A percentile compares a stretch with the other conserved stretches of the same genome.
These are phyloP conservation scores for Sherardia arvensis DNA, from an alignment of 257 asterid species.

Conservation along the genomic window DNA sequence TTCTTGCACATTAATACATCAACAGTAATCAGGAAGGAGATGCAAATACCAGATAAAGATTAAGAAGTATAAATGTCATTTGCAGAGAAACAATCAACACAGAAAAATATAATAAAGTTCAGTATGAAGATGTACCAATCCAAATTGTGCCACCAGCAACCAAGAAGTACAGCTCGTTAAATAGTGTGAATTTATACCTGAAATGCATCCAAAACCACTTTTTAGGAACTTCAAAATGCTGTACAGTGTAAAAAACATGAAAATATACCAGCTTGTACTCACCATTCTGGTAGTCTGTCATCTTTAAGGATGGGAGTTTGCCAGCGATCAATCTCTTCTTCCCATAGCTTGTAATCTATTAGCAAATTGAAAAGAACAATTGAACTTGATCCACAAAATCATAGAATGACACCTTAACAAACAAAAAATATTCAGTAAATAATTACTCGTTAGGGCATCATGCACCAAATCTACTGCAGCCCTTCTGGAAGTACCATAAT, in stretches of 20 bases:
- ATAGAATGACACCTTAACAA: background rate
- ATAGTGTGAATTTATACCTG: constrained; percentile 97
- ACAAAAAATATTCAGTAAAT: constrained; percentile 5
- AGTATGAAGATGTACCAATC: constrained; percentile 60
- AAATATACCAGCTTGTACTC: constrained; percentile 15
- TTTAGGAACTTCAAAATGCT: background rate
- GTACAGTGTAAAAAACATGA: background rate
- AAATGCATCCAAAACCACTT: constrained; percentile 16
- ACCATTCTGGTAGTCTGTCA: constrained; percentile 90
- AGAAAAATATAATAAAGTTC: constrained; percentile 12
- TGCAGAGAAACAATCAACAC: background rate
- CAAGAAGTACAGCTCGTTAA: constrained; percentile 94
- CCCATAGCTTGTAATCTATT: constrained; percentile 88
- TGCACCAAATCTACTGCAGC: constrained; percentile 90
- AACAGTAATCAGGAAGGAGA: background rate
- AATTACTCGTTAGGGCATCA: constrained; percentile 88
- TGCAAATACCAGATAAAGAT: background rate
- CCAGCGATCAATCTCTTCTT: constrained; percentile 98
- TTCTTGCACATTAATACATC: background rate
- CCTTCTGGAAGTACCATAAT: constrained; percentile 77
- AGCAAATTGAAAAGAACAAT: constrained; percentile 8
- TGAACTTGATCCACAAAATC: background rate
- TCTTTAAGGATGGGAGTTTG: constrained; percentile 86
- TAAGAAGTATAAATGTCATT: background rate
- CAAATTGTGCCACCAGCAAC: constrained; percentile 99